Evolutionary conservation across 192 early-diverging fungal species (phyloP).

Genomic region (Backusella macrospora): DNA sequence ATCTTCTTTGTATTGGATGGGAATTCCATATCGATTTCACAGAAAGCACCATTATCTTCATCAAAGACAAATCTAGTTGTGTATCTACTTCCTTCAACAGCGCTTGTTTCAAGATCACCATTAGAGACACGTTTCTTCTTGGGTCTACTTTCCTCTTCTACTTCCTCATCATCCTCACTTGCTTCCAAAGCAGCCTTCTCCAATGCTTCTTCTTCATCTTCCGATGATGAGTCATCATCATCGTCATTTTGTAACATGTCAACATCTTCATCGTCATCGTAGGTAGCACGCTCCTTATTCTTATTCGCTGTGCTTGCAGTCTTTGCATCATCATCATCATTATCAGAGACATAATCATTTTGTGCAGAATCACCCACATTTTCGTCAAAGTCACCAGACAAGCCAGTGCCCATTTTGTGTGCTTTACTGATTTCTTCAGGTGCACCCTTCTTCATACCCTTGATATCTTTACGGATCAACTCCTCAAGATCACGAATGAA

Average conservation of each 20-base stretch:
- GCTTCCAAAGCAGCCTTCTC: slow-evolving; percentile 38
- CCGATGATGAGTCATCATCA: slow-evolving; percentile 43
- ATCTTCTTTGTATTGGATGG: slow-evolving; percentile 89
- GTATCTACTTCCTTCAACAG: slow-evolving; percentile 60
- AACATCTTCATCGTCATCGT: slow-evolving; percentile 84
- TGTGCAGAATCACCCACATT: slow-evolving; percentile 27
- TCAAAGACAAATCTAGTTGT: slow-evolving; percentile 75
- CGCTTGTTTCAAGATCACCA: slow-evolving; percentile 53
- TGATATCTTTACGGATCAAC: slow-evolving; percentile 79
- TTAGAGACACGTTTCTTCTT: slow-evolving; percentile 40
- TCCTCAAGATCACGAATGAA: slow-evolving; percentile 78
- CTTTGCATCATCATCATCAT: slow-evolving; percentile 73
- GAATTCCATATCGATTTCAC: slow-evolving; percentile 85
- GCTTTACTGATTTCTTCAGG: slow-evolving; percentile 43
- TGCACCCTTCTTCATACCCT: slow-evolving; percentile 51
- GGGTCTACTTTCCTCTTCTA: slow-evolving; percentile 40
- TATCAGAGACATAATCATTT: slow-evolving; percentile 40
- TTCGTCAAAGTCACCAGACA: slow-evolving; percentile 49
- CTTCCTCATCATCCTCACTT: slow-evolving; percentile 50
- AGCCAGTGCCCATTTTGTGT: slow-evolving; percentile 34
- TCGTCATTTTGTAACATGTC: slow-evolving; percentile 38
- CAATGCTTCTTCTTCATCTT: slow-evolving; percentile 52
- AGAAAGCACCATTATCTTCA: slow-evolving; percentile 65
- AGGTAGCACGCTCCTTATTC: slow-evolving; percentile 66
- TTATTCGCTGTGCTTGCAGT: slow-evolving; percentile 63